phyloP scores from a whole-genome alignment of 2,329 filamentous ascomycete species.

The Aureobasidium sp. region DNA sequence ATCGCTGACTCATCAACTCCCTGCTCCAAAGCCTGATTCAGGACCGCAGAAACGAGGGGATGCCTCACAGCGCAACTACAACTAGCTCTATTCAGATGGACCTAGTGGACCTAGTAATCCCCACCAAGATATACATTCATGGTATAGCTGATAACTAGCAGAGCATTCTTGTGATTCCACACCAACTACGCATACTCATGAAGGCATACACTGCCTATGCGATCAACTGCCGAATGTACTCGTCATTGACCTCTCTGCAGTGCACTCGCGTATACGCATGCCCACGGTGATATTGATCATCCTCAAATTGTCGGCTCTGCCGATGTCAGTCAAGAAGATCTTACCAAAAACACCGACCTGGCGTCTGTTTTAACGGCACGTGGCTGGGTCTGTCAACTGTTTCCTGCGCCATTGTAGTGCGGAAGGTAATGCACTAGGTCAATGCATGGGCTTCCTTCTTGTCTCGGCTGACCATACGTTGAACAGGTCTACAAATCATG shows the following conservation, averaged over 20 bases:
- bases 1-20: background rate
- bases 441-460: background rate
- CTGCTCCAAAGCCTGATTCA: background rate
- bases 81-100: background rate
- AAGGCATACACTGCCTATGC: background rate
- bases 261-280: background rate
- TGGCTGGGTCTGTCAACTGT: background rate
- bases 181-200: background rate
- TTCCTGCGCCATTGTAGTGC: background rate
- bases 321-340: background rate
- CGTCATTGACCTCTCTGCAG: background rate
- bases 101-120: background rate
- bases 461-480: background rate
- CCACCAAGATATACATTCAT: background rate
- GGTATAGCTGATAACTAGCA: background rate
- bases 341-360: background rate
- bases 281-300: background rate
- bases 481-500: background rate
- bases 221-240: slow-evolving; percentile 5
- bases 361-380: background rate
- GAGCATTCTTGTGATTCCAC: background rate
- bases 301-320: background rate
- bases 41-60: background rate
- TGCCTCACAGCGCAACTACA: no score
- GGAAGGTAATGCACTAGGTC: background rate